Evolutionary conservation across 805 yeast species (phyloP).

Genomic region (Ogataea polymorpha): DNA sequence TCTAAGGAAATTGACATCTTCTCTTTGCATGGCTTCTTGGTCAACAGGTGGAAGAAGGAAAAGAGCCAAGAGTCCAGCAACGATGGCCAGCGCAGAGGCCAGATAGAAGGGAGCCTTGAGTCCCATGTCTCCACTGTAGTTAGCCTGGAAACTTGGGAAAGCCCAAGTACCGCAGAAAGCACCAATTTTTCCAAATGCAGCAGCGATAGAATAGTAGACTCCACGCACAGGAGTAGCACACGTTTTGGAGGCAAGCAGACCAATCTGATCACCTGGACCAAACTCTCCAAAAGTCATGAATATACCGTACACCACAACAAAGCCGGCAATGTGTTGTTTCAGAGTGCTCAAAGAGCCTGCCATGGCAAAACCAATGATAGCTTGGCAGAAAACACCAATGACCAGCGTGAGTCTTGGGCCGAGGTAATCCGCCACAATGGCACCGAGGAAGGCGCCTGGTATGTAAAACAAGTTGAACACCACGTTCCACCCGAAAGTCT

Average conservation of each 20-base stretch:
- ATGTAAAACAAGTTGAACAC: slow-evolving; percentile 83
- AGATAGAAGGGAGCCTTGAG: slow-evolving; percentile 78
- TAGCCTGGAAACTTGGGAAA: slow-evolving; percentile 73
- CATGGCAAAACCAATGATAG: slow-evolving; percentile 78
- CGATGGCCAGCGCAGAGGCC: slow-evolving; percentile 70
- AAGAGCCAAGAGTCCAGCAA: slow-evolving; percentile 66
- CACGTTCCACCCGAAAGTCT: slow-evolving; percentile 88
- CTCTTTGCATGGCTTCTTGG: slow-evolving; percentile 76
- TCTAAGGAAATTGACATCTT: slow-evolving; percentile 67
- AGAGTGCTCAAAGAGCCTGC: slow-evolving; percentile 63
- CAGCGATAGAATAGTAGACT: slow-evolving; percentile 85
- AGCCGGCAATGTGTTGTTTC: slow-evolving; percentile 64
- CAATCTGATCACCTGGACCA: slow-evolving; percentile 93
- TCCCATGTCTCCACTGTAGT: slow-evolving; percentile 60
- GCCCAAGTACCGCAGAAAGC: slow-evolving; percentile 89
- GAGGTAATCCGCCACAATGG: slow-evolving; percentile 74
- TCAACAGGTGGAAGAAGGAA: slow-evolving; percentile 78
- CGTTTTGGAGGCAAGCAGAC: slow-evolving; percentile 82
- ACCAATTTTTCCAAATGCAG: slow-evolving; percentile 89
- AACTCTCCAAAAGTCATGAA: slow-evolving; percentile 87
- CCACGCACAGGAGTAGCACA: slow-evolving; percentile 87
- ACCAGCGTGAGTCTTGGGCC: slow-evolving; percentile 86
- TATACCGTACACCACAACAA: slow-evolving; percentile 85
- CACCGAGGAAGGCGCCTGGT: slow-evolving; percentile 90
- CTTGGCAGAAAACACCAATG: slow-evolving; percentile 69